Evolutionary conservation across 257 asterid species (phyloP), one percentile per base, ranked within the genome.

Genomic region (Solanum paucissectum): DNA sequence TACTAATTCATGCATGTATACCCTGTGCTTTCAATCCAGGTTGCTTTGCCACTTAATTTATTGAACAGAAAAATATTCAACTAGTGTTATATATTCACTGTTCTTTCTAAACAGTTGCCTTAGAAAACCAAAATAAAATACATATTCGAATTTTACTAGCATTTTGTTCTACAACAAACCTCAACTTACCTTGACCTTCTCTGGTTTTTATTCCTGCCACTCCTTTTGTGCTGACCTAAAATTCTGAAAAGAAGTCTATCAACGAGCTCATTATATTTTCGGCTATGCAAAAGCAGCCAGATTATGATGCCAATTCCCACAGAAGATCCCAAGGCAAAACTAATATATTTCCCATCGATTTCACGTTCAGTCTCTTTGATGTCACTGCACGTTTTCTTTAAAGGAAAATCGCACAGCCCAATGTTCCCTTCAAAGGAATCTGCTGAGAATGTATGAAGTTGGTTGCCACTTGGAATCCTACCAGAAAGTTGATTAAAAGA

Each of bases 401-500:
- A 27, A 29, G 85, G 85, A 44, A 44, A 44, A 44, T 8, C 27
- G 0, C 66, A 79, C 33, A 93, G 42, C 38, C 86, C 85, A 5
- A 21, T 1, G 44, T 92, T 92, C 87, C 94, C 94, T 6, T 11
- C 42, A 64, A 16, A 91, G 86, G 90, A 90, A 5, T 21, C 52
- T 4, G 62, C 10, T 2, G 74, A 7, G 87, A 92, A 92, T 14
- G 92, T 88, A 21, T 84, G 88, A 12, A 92, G 14, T 66, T 92
- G 94, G 46, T n/a, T 0, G 37, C 92, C 92, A 0, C 0, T 12
- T 4, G 94, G 94, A 88, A 93, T 89, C 68, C 1, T 81, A 68
- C 97, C 97, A 0, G 4, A 23, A 76, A 94, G 87, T 23, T 62
- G 90, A 79, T 93, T 92, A 91, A 88, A 71, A 2, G 97, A 91